Conservation (phyloP, 2,329 filamentous ascomycete species). For the Ascochyta viciae-villosae region DNA sequence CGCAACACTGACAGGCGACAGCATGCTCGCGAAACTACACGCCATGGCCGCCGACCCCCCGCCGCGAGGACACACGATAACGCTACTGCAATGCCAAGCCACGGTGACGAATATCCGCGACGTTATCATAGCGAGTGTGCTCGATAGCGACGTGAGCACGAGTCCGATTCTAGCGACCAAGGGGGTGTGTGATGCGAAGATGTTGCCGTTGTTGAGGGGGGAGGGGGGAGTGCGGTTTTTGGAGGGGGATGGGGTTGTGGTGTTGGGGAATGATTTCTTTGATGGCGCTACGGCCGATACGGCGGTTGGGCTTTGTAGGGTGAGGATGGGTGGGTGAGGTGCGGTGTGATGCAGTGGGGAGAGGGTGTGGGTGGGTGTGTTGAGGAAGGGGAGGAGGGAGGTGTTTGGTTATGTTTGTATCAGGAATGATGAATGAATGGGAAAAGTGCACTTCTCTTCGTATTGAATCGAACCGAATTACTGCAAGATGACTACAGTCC, state of each 20-base stretch:
- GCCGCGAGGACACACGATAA: conserved; percentile 27
- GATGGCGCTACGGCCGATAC: conserved; percentile 60
- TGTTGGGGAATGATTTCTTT: conserved; percentile 60
- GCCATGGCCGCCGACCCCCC: conserved; percentile 32
- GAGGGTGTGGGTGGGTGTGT: no score
- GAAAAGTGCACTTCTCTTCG: no score
- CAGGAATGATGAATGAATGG: no score
- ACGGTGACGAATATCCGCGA: conserved; percentile 59
- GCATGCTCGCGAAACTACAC: conserved; percentile 36
- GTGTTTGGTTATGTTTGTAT: no score
- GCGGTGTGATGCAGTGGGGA: no score
- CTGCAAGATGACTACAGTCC: no score
- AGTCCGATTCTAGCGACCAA: conserved; percentile 60
- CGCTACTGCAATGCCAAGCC: conserved; percentile 57
- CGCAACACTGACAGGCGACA: conserved; percentile 40
- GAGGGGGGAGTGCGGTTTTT: conserved; percentile 51
- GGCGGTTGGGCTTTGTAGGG: conserved; percentile 50
- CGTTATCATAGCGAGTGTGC: conserved; percentile 56
- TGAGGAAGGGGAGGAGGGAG: no score
- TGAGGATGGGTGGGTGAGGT: conserved; percentile 39
- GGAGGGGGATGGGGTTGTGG: conserved; percentile 52
- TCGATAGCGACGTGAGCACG: conserved; percentile 54
- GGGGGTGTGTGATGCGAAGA: conserved; percentile 57
- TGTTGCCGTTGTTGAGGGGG: conserved; percentile 55
- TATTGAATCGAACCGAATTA: no score